Evolutionary conservation across 306 rosid genomes (phyloP), one percentile per base, ranked within the genome.

Genomic region (Hippophae tibetana): DNA sequence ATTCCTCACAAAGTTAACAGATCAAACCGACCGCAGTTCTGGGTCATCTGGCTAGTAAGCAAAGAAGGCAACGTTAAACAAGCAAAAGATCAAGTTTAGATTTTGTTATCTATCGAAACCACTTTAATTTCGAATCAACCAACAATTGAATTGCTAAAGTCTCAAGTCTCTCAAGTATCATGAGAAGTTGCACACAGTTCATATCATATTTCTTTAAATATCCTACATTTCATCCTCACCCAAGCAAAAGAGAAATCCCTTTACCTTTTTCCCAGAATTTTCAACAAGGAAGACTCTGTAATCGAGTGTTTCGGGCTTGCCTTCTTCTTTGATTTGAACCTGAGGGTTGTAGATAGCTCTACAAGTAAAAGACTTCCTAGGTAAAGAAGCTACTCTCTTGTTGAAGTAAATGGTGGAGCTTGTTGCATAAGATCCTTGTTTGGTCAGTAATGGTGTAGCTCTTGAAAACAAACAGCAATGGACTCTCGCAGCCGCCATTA

Each of bases 401-500:
- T 74, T 43, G 5, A 82, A 63, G 63, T 55, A 68, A 56, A 77
- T 67, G 67, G 13, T 58, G 65, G 50, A 25, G 31, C 57, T 31
- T 31, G 38, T 31, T 31, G 38, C 13, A 42, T 12, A 68, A 0
- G 74, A 70, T 48, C 61, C 54, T 7, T 65, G 74, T 52, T 72
- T 74, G 14, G 58, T 60, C 10, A 67, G 53, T 11, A 79, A 66
- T 8, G 83, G 65, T 6, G 70, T 54, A 5, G 72, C 58, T 60
- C 76, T 83, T 7, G 71, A 48, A 8, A 89, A 64, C 5, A 81
- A 59, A 58, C 82, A 76, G 18, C 80, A 65, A 0, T 86, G 70
- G 52, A 87, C 93, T 78, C 89, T 84, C 46, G 85, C 86, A 69
- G 93, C 77, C 69, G 95, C 97, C 97, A 89, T 89, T 31, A 4